A percentile compares a stretch with the other conserved stretches of the same genome.
Evolutionary conservation across 225 moss, liverwort and hornwort species (phyloP).

Genomic region (Takakia lepidozioides): DNA sequence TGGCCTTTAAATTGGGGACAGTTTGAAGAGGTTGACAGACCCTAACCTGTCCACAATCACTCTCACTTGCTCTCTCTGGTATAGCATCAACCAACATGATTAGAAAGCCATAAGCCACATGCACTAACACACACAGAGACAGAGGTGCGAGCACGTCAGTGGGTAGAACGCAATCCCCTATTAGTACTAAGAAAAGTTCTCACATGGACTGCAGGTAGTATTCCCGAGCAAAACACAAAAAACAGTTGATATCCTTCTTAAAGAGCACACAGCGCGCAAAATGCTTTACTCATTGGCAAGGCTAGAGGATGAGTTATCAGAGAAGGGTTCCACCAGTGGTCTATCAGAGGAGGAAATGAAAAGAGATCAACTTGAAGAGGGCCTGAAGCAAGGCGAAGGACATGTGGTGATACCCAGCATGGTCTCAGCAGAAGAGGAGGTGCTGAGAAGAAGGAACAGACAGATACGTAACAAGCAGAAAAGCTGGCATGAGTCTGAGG

Average conservation of each 20-base stretch:
- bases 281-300: conserved; percentile 9
- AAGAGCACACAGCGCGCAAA: conserved; percentile 38
- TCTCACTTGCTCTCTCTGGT: too few species aligned
- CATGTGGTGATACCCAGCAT: too few species aligned
- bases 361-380: conserved; percentile 3
- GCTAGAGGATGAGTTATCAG: conserved; percentile 10
- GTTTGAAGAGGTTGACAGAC: too few species aligned
- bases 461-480: conserved; percentile 75
- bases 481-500: conserved; percentile 66
- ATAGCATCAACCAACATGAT: too few species aligned
- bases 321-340: conserved; percentile 11
- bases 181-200: too few species aligned
- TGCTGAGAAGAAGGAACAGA: conserved; percentile 52
- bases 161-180: too few species aligned
- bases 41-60: too few species aligned
- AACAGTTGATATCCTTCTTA: conserved; percentile 41
- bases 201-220: conserved; percentile 34
- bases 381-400: conserved; percentile 3
- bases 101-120: too few species aligned
- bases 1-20: too few species aligned
- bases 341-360: conserved; percentile 9
- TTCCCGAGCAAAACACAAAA: conserved; percentile 35
- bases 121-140: too few species aligned
- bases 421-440: conserved; percentile 49
- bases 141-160: too few species aligned